Base-by-base conservation (phyloP, 768 basidiomycete species). In the Favolaschia claudopus region DNA sequence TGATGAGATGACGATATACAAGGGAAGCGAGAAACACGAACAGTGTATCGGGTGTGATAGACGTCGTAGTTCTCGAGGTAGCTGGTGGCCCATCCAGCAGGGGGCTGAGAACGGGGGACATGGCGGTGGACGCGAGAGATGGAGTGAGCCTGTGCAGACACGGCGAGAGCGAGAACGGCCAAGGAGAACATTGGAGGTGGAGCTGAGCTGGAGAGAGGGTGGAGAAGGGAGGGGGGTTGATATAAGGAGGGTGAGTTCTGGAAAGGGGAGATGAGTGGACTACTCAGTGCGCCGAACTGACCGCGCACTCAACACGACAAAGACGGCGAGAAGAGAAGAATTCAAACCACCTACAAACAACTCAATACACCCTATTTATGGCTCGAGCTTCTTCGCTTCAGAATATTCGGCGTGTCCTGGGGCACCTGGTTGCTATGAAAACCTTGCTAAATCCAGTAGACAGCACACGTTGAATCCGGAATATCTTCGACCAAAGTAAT, bases 1-100 rank as follows among this genome's bases (percentile, higher is more conserved):
- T 34, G 50, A 20, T 42, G 20, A 57, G 50, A 52, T 22, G 38
- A 19, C 4, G 31, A 22, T 24, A 19, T 15, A 27, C 27, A n/a
- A n/a, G 32, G 1, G 34, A 45, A 37, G 38, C n/a, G 31, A 46
- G n/a, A 0, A 15, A 28, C 5, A 45, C 54, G 70, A 38, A 83
- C 81, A 54, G 84, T 65, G 74, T 92, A 92, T 57, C 91, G 81
- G 27, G 70, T 64, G 75, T 90, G 86, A 76, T 91, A 89, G 15
- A 49, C 63, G 36, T 73, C 63, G 67, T 90, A 90, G 17, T 70
- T 74, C 75, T 83, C 89, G 6, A 90, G 81, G 63, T 76, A 66
- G 42, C 65, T 69, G 6, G 76, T 76, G 20, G 71, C 64, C 76
- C 83, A 89, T 20, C 77, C 78, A 5, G 71, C 33, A 6, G 83